phyloP scores from a whole-genome alignment of 306 rosid genomes.

The cucumber (Cucumis sativus) region Cucumber_9930_V3 NC_026660.2:25668001-25668500 shows the following conservation, averaged over 20 bases:
- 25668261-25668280: slow-evolving; percentile 68
- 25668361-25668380: neutral
- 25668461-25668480: slow-evolving; percentile 97
- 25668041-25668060: neutral
- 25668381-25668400: neutral
- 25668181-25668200: slow-evolving; percentile 78
- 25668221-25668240: slow-evolving; percentile 84
- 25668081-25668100: neutral
- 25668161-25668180: slow-evolving; percentile 34
- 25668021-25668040: neutral
- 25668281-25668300: neutral
- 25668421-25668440: slow-evolving; percentile 86
- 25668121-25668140: neutral
- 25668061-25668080: neutral
- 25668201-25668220: slow-evolving; percentile 96
- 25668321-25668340: neutral
- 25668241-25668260: slow-evolving; percentile 88
- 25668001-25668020: neutral
- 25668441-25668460: slow-evolving; percentile 92
- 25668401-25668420: neutral
- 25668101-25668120: neutral
- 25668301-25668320: neutral
- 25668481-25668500: slow-evolving; percentile 86
- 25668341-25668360: neutral
- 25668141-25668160: neutral